Evolutionary conservation across 805 yeast species (phyloP), one percentile per base, ranked within the genome.

Genomic region (Alloascoidea africana): DNA sequence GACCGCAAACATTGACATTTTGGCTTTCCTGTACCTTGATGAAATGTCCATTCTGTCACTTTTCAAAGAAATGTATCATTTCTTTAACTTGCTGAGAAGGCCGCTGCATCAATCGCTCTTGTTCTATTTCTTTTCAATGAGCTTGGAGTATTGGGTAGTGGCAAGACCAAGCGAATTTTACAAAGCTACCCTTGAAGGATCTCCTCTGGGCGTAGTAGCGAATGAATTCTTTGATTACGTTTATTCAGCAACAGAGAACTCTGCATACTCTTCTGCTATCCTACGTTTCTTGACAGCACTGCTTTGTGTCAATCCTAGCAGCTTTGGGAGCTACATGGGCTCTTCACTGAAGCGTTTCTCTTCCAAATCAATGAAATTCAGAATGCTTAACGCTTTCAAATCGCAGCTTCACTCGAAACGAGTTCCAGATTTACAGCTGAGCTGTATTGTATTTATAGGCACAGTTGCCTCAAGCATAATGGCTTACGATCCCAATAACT

Each of bases 71-170:
- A 39, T 69, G 11, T 54, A 60, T 41, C 52, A 52, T 11, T 41
- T 67, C 13, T 42, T 65, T 1, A 53, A 54, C 11, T 41, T 58
- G 2, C 51, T 66, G 14, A 62, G 59, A 41, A 63, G 64, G 44
- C 59, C 65, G 3, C 53, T 68, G 1, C 73, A 69, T 42, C 65
- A 65, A 38, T 63, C 62, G 42, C 39, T 70, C 15, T 42, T 70
- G 5, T 53, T 70, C 34, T 54, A 60, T 33, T 71, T 62, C 41
- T 58, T 72, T 34, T 49, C 70, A n/a, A 62, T 63, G 36, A 52
- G 70, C 2, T 44, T 72, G 4, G 54, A 58, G 41, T 53, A 58
- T 32, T 75, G 81, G 80, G 56, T 68, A 2, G 47, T 64, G 39
- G 58, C 71, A 8, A 58, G 72, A 43, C 68, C 76, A 0, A 38